Conservation (phyloP, 2,329 filamentous ascomycete species). For the Ceratocystis colombiana region DNA sequence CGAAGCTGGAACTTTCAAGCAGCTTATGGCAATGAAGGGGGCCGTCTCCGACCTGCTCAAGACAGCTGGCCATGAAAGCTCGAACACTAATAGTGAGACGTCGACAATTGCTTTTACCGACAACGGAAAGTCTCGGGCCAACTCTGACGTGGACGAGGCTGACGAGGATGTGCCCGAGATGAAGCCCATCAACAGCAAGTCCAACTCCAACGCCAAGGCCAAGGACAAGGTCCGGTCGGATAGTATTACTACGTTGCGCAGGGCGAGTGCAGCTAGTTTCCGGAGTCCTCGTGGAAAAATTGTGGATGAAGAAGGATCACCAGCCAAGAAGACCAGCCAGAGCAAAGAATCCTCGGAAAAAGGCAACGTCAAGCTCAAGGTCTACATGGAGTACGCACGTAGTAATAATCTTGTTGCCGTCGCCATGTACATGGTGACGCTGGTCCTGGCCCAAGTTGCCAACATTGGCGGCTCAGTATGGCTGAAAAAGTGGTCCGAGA, state of each 20-base stretch:
- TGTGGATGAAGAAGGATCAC: slow-evolving; percentile 68
- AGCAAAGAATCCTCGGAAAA: slow-evolving; percentile 82
- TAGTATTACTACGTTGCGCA: slow-evolving; percentile 71
- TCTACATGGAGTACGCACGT: slow-evolving; percentile 90
- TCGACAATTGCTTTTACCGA: slow-evolving; percentile 48
- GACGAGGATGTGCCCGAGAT: slow-evolving; percentile 68
- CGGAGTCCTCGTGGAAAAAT: slow-evolving; percentile 74
- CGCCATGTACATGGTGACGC: slow-evolving; percentile 61
- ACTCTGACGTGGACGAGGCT: slow-evolving; percentile 61
- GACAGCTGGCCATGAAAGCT: slow-evolving; percentile 54
- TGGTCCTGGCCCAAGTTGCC: slow-evolving; percentile 70
- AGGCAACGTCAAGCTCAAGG: slow-evolving; percentile 95
- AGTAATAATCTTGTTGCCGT: slow-evolving; percentile 86
- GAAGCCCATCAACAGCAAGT: slow-evolving; percentile 65
- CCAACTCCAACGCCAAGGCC: slow-evolving; percentile 35
- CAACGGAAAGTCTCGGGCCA: slow-evolving; percentile 32
- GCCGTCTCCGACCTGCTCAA: slow-evolving; percentile 76
- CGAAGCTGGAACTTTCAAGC: slow-evolving; percentile 81
- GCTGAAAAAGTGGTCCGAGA: slow-evolving; percentile 87
- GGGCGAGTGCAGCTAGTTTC: slow-evolving; percentile 87
- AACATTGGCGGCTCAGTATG: slow-evolving; percentile 80
- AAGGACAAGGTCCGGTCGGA: slow-evolving; percentile 49
- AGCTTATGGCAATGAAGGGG: slow-evolving; percentile 88
- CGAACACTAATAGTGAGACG: slow-evolving; percentile 42
- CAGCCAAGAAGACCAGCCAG: slow-evolving; percentile 65